A percentile compares a stretch with the other conserved stretches of the same genome.
phyloP scores from a whole-genome alignment of 2,329 filamentous ascomycete species.

The Colletotrichum tropicicola region DNA sequence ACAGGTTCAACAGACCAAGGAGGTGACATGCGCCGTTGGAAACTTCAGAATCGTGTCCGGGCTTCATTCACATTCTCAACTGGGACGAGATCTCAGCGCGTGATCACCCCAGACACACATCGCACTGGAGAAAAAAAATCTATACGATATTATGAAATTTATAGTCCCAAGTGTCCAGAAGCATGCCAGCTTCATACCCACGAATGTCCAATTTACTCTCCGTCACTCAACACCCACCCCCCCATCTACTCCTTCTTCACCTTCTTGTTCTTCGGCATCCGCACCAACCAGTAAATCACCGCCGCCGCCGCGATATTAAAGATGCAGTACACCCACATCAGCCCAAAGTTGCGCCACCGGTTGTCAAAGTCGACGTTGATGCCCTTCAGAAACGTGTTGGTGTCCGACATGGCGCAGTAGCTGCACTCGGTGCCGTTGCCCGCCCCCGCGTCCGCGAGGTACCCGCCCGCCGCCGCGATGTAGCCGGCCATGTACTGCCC shows the following conservation, averaged over 20 bases:
- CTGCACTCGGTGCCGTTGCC: slow-evolving; percentile 51
- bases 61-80: too few relatives aligned
- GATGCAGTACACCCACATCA: slow-evolving; percentile 60
- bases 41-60: too few relatives aligned
- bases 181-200: too few relatives aligned
- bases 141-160: too few relatives aligned
- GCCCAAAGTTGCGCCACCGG: slow-evolving; percentile 64
- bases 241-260: not conserved
- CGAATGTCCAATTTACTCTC: too few relatives aligned
- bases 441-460: slow-evolving; percentile 23
- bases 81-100: too few relatives aligned
- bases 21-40: too few relatives aligned
- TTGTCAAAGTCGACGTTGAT: slow-evolving; percentile 55
- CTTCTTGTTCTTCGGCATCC: slow-evolving; percentile 38
- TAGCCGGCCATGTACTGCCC: slow-evolving; percentile 25
- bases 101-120: too few relatives aligned
- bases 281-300: slow-evolving; percentile 55
- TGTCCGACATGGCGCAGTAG: slow-evolving; percentile 49
- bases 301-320: slow-evolving; percentile 58
- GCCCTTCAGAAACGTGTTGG: slow-evolving; percentile 45
- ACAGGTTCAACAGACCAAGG: too few relatives aligned
- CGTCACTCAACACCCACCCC: not conserved
- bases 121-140: too few relatives aligned
- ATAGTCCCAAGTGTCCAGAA: too few relatives aligned
- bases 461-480: slow-evolving; percentile 21